Conservation (phyloP, 2,329 filamentous ascomycete genomes). For the Setomelanomma holmii region DNA sequence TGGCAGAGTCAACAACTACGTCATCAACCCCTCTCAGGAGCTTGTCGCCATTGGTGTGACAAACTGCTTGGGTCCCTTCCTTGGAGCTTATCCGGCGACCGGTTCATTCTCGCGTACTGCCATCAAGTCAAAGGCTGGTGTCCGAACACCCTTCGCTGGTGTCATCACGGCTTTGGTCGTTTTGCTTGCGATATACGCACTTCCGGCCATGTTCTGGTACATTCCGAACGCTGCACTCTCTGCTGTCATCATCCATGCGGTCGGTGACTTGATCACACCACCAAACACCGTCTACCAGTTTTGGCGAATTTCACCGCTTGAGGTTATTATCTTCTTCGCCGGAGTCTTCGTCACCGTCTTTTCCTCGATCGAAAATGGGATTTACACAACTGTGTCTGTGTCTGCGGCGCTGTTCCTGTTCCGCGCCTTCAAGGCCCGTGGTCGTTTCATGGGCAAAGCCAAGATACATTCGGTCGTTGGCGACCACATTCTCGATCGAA, state of each 20-base stretch:
- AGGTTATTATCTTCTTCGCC: slow-evolving; percentile 90
- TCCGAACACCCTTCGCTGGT: slow-evolving; percentile 88
- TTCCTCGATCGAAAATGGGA: slow-evolving; percentile 85
- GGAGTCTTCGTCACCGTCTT: slow-evolving; percentile 93
- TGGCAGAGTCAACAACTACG: slow-evolving; percentile 93
- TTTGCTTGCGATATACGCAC: slow-evolving; percentile 85
- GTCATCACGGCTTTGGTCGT: slow-evolving; percentile 87
- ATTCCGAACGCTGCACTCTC: slow-evolving; percentile 83
- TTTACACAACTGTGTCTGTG: slow-evolving; percentile 82
- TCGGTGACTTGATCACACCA: slow-evolving; percentile 89
- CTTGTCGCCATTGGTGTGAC: slow-evolving; percentile 91
- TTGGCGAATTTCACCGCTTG: slow-evolving; percentile 89
- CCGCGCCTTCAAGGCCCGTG: slow-evolving; percentile 81
- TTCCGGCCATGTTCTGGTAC: slow-evolving; percentile 92
- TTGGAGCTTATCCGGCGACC: slow-evolving; percentile 90
- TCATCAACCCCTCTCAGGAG: slow-evolving; percentile 95
- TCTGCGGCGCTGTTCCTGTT: slow-evolving; percentile 82
- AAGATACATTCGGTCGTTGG: slow-evolving; percentile 87
- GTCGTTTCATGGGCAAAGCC: slow-evolving; percentile 83
- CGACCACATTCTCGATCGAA: slow-evolving; percentile 69
- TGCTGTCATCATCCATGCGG: slow-evolving; percentile 94
- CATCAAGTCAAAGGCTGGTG: slow-evolving; percentile 96
- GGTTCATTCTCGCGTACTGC: slow-evolving; percentile 96
- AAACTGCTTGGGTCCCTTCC: slow-evolving; percentile 87
- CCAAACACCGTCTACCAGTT: slow-evolving; percentile 94